These are phyloP conservation scores for Royoungia palumana DNA, from an alignment of 768 basidiomycete genomes.

Conservation along the genomic window DNA sequence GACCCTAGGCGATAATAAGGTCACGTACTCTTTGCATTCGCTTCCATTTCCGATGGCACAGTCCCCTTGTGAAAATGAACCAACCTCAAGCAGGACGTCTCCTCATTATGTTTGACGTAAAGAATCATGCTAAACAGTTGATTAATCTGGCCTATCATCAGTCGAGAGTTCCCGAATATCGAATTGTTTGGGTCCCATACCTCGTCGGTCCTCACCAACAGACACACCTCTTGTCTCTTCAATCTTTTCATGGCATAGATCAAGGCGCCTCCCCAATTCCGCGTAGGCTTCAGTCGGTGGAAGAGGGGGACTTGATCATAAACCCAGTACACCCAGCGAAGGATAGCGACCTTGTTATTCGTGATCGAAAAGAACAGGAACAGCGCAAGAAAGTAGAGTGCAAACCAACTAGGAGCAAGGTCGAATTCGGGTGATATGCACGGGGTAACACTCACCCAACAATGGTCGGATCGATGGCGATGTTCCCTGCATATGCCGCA, in stretches of 20 bases:
- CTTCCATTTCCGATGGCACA: conserved; percentile 68
- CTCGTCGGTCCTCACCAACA: conserved; percentile 64
- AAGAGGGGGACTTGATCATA: conserved; percentile 57
- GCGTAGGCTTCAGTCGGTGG: conserved; percentile 39
- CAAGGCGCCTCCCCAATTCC: conserved; percentile 41
- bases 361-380: conserved; percentile 44
- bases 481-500: conserved; percentile 54
- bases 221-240: conserved; percentile 53
- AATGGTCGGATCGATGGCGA: conserved; percentile 54
- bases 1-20: not conserved
- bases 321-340: conserved; percentile 57
- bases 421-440: not conserved
- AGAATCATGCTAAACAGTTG: conserved; percentile 59
- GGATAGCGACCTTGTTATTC: conserved; percentile 51
- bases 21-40: conserved; percentile 58
- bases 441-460: conserved; percentile 41
- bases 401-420: conserved; percentile 48
- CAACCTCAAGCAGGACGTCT: conserved; percentile 65
- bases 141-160: conserved; percentile 48
- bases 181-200: conserved; percentile 34
- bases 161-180: not conserved
- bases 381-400: conserved; percentile 56
- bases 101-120: conserved; percentile 66
- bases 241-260: conserved; percentile 44
- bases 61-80: conserved; percentile 60